Conservation (phyloP, 768 basidiomycete genomes). For the Rhizopogon rudus region DNA sequence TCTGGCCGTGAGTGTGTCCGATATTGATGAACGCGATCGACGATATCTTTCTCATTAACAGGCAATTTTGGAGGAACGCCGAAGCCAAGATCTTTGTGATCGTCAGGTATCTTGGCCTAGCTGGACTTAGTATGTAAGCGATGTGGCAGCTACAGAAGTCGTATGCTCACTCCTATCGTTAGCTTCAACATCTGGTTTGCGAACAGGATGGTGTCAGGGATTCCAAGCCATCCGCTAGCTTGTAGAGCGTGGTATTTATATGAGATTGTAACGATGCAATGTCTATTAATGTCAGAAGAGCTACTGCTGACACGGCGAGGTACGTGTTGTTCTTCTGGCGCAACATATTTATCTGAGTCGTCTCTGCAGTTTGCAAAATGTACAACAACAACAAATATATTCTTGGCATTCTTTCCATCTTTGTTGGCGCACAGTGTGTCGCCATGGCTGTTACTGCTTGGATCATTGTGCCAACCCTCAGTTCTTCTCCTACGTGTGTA, state of each 20-base stretch:
- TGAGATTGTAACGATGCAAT: conserved; percentile 11
- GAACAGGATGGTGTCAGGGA: conserved; percentile 12
- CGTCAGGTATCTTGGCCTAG: conserved; percentile 11
- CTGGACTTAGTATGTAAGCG: conserved; percentile 14
- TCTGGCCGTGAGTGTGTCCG: conserved; percentile 18
- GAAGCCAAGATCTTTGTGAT: conserved; percentile 7
- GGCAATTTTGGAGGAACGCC: not conserved
- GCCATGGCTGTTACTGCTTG: no score
- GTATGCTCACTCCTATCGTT: not conserved
- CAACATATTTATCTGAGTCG: no score
- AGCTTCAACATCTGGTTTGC: conserved; percentile 19
- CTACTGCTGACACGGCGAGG: no score
- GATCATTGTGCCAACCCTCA: no score
- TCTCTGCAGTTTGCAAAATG: no score
- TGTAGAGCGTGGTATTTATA: conserved; percentile 15
- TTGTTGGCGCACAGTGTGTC: no score
- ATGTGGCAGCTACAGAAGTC: not conserved
- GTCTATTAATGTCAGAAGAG: conserved; percentile 7
- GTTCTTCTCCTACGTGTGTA: no score
- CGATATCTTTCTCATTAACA: not conserved
- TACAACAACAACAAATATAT: no score
- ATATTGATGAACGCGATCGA: not conserved
- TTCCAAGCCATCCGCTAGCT: not conserved
- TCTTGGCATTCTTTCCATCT: no score
- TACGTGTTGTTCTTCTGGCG: no score